Evolutionary conservation across 129 eudicot genomes (phyloP), one percentile per base, ranked within the genome.

Genomic region (Chrysanthemum makinoi): DNA sequence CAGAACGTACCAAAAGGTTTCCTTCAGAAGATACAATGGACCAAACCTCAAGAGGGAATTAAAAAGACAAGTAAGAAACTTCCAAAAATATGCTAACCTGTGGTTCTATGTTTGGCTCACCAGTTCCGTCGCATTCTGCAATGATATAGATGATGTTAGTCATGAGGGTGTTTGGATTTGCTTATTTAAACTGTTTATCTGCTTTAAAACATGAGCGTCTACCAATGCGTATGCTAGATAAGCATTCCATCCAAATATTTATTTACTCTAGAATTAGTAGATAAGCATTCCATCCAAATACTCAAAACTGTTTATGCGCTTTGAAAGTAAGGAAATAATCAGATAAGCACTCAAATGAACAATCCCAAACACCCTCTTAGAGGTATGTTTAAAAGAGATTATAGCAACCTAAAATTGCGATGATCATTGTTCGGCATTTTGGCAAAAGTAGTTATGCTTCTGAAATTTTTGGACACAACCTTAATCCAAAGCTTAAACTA

Each of bases 51-150:
- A 28, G 20, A 15, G 69, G 35, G 16, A 53, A 30, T 30, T 18
- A 28, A 49, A 53, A 33, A 52, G 53, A 16, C n/a, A 60, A 68
- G 26, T 61, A 3, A 5, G 13, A 63, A 24, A 10, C 24, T 65
- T 65, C 9, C 46, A 39, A 39, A n/a, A 17, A 39, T 68, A 35
- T 52, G 69, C 88, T 69, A 68, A 92, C 96, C 98, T 92, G 98
- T 65, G 77, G 81, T 77, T 93, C 98, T 60, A 93, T 77, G 73
- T 93, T 93, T 57, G 90, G 95, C 75, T 93, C 98, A 12, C 98
- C 98, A 28, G 92, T 87, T 61, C 98, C 98, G 77, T 93, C 98
- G 59, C 98, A 93, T 79, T 93, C 98, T 93, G 95, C 80, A 82
- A 60, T 39, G 26, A 67, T 66, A 62, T n/a, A n/a, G n/a, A n/a